Evolutionary conservation across 164 flowering plant species (phyloP).

Genomic region (Vitis vinifera): ASM3070453v1 NC_081811.1:10775501-10776000

Average conservation of each 20-base stretch:
- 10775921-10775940: constrained; percentile 77
- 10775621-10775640: not conserved
- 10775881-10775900: constrained; percentile 72
- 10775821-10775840: constrained; percentile 39
- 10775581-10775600: no score
- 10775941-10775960: constrained; percentile 9
- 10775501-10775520: constrained; percentile 54
- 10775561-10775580: constrained; percentile 50
- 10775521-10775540: constrained; percentile 35
- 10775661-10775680: not conserved
- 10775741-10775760: constrained; percentile 42
- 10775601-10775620: no score
- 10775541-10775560: constrained; percentile 37
- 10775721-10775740: constrained; percentile 73
- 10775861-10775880: constrained; percentile 40
- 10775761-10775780: constrained; percentile 39
- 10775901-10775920: constrained; percentile 56
- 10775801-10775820: constrained; percentile 65
- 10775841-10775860: constrained; percentile 76
- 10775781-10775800: constrained; percentile 54
- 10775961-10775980: not conserved
- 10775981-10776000: no score
- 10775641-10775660: not conserved
- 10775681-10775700: constrained; percentile 44
- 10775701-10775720: constrained; percentile 46